Evolutionary conservation across 805 yeast genomes (phyloP), one percentile per base, ranked within the genome.

Genomic region (Ogataea paraovalis): DNA sequence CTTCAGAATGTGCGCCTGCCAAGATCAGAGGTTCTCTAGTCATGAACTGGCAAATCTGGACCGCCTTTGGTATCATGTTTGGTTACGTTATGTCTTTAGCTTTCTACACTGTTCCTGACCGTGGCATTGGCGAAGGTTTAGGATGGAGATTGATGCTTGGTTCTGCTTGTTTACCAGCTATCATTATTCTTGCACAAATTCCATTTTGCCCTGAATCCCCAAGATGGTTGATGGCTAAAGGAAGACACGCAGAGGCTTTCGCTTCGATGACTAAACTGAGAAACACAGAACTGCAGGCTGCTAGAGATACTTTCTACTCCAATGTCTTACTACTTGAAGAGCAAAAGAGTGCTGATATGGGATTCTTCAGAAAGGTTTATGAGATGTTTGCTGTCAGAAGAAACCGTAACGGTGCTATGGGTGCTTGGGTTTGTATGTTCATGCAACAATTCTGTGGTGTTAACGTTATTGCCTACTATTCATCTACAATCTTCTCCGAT

Each of bases 381-480:
- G 86, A 83, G 62, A 70, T 87, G 72, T 72, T 87, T 62, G 75
- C 83, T 1, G 73, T 85, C 42, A 78, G 94, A 65, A 80, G 96
- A 72, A 87, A 86, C 66, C 79, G 96, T 68, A 85, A 88, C 61
- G 95, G 94, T 45, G 80, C 87, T 8, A 56, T 84, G 47, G 96
- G 87, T 46, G 80, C 95, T 3, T 84, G 85, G 78, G 75, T 87
- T 54, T 88, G 83, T 50, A 88, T 89, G 81, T 85, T 87, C 61
- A 84, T 85, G 88, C 96, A 88, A 69, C 96, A 88, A 64, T 85
- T 87, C 70, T 88, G 96, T 68, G 96, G 96, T 57, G 80, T 88
- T 64, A 88, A 88, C 60, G 92, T 87, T 44, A 87, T 88, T 67
- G 92, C 95, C 16, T 85, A 87, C 67, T 88, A 86, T 66, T 85